Percentiles rank a stretch among this genome's conserved stretches.
Evolutionary conservation across 1,139 yeast genomes (phyloP).

Genomic region (Pichia sorboxylosa): DNA sequence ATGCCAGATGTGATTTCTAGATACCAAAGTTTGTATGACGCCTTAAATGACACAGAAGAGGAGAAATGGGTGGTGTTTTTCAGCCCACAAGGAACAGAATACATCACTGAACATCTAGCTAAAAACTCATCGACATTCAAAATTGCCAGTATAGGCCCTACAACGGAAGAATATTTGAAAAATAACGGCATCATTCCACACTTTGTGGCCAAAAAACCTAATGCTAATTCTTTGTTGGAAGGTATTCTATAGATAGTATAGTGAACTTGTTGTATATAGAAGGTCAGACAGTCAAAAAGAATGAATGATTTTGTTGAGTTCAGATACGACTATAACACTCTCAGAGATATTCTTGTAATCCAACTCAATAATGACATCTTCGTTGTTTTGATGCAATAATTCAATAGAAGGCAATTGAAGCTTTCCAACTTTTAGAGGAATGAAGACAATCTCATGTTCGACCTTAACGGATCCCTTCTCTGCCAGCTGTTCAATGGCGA

Average conservation of each 20-base stretch:
- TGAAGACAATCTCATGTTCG: constrained; percentile 35
- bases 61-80: constrained; percentile 68
- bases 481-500: constrained; percentile 16
- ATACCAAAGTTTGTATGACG: constrained; percentile 23
- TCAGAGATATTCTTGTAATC: constrained; percentile 60
- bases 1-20: constrained; percentile 35
- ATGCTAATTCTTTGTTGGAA: constrained; percentile 44
- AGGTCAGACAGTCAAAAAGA: no score
- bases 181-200: constrained; percentile 43
- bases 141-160: constrained; percentile 87
- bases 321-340: constrained; percentile 63
- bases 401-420: constrained; percentile 53
- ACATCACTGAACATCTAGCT: constrained; percentile 39
- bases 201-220: constrained; percentile 63
- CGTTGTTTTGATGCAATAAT: constrained; percentile 27
- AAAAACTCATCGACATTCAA: constrained; percentile 23
- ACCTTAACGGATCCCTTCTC: constrained; percentile 8
- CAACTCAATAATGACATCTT: constrained; percentile 39
- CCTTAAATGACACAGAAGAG: constrained; percentile 7
- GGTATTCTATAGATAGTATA: constrained; percentile 21
- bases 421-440: constrained; percentile 72
- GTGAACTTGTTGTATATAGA: not conserved
- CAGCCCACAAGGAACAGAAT: constrained; percentile 80
- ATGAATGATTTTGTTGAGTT: constrained; percentile 48
- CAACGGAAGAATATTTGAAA: constrained; percentile 59